Percentiles rank a stretch among this genome's conserved stretches.
Conservation (phyloP, 139 green algal genomes). For the Axilococcus clingmanii region DNA sequence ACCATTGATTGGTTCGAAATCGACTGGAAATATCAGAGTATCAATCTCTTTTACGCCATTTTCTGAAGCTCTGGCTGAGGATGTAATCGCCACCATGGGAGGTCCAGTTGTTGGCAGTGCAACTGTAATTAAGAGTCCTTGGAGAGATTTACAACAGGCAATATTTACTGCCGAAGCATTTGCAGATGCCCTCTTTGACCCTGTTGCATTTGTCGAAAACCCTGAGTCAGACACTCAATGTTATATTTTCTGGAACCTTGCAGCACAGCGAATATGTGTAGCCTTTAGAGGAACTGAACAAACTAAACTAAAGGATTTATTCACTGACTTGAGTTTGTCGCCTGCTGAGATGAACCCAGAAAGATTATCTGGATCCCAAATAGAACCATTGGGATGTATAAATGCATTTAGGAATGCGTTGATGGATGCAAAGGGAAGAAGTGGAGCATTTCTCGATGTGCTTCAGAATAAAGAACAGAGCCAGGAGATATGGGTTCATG, state of each 20-base stretch:
- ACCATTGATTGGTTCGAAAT: neutral
- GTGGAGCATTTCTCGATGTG: neutral
- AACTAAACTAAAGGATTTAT: constrained; percentile 66
- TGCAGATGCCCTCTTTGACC: constrained; percentile 27
- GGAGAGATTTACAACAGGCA: constrained; percentile 26
- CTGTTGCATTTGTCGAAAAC: constrained; percentile 60
- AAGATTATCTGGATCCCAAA: too few species aligned
- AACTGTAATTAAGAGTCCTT: constrained; percentile 8
- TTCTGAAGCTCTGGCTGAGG: neutral
- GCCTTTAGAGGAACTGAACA: constrained; percentile 77
- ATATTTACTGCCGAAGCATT: constrained; percentile 18
- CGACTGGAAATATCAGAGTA: neutral
- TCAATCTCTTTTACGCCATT: constrained; percentile 1
- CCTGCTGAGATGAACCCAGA: constrained; percentile 45
- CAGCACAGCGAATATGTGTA: constrained; percentile 34
- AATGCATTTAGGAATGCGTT: neutral
- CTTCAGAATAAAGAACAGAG: neutral
- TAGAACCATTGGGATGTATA: neutral
- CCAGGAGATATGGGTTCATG: constrained; percentile 17
- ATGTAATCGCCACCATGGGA: constrained; percentile 3
- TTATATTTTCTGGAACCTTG: constrained; percentile 49
- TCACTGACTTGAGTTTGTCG: constrained; percentile 59
- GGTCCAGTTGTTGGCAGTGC: constrained; percentile 4
- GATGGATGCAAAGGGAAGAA: neutral
- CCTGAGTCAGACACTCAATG: constrained; percentile 46